These are phyloP conservation scores for Penicillium sumatraense DNA, from an alignment of 2,329 filamentous ascomycete species.

Conservation along the genomic window DNA sequence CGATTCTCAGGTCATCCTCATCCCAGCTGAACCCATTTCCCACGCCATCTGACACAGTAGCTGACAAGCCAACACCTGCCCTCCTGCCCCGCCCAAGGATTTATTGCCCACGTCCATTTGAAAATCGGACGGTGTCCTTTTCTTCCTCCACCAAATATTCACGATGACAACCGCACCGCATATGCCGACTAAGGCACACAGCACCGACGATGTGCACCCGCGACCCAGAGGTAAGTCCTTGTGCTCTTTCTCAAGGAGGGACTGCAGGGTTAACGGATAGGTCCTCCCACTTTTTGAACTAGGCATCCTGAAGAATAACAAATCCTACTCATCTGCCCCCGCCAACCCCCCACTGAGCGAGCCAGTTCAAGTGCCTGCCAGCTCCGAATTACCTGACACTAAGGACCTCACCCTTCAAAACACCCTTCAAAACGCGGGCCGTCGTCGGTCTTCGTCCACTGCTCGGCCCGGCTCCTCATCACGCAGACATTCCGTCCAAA, in stretches of 20 bases:
- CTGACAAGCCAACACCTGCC: constrained; percentile 3
- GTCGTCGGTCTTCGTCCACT: constrained; percentile 79
- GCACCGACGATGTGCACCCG: constrained; percentile 38
- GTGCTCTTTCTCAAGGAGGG: not conserved
- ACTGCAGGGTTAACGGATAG: not conserved
- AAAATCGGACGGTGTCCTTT: constrained; percentile 20
- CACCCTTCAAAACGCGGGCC: constrained; percentile 91
- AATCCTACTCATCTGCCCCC: constrained; percentile 59
- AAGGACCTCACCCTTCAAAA: constrained; percentile 94
- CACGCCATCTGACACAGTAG: constrained; percentile 15
- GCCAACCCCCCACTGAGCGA: constrained; percentile 53
- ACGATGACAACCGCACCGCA: constrained; percentile 29
- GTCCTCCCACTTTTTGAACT: constrained; percentile 1
- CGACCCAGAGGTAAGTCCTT: constrained; percentile 47
- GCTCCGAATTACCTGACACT: constrained; percentile 57
- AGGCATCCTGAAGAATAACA: constrained; percentile 94
- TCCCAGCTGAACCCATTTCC: not conserved
- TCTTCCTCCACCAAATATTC: constrained; percentile 5
- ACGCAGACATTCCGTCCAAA: constrained; percentile 70
- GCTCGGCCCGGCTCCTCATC: constrained; percentile 65
- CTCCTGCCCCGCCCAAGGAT: constrained; percentile 16
- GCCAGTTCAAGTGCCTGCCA: constrained; percentile 41
- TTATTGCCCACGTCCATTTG: constrained; percentile 18
- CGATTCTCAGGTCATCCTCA: not conserved
- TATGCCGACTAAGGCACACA: constrained; percentile 37